Base-by-base conservation (phyloP, 1,284 basidiomycete genomes). In the Moniliella sp. region DNA sequence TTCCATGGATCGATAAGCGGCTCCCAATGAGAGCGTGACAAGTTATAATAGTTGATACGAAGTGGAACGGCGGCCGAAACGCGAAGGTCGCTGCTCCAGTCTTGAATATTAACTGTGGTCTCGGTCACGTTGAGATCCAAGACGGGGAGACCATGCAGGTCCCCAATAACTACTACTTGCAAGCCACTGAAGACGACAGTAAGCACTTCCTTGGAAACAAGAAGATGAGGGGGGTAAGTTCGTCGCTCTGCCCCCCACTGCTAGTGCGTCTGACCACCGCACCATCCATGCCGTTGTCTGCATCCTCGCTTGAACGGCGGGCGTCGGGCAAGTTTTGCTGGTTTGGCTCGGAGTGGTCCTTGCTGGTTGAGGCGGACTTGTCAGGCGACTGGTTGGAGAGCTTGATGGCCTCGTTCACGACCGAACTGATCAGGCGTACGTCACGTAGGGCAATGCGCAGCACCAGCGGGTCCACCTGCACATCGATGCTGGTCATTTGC, bases 1-100 rank as follows among this genome's bases (percentile, higher is more conserved):
- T 72, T 77, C 88, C 91, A 99, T 1, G 91, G 91, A 57, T 99
- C 91, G 49, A 94, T 80, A 32, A 99, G 64, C n/a, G 93, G 91
- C 63, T 99, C 91, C 82, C 91, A 99, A 56, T 97, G 84, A 29
- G 91, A 97, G 56, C 93, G 88, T 16, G 78, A 76, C 34, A 97
- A 64, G 62, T 99, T 99, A 79, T 83, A 97, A 58, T 91, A 97
- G 45, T 77, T 83, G 57, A 94, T 77, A 34, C 76, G 74, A 76
- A 79, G 3, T 73, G 75, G 34, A 15, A 51, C 32, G 32, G 46
- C 41, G 11, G 48, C 42, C 25, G 41, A 38, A 18, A 39, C 35
- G 8, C 65, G 47, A 53, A 91, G 80, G 64, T 83, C 77, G 38
- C 76, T 74, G 0, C 86, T 83, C 91, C 91, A 99, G 58, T 99